Percentiles rank a stretch among this genome's conserved stretches.
Evolutionary conservation across 805 yeast genomes (phyloP).

Genomic region (Ogataea minuta): DNA sequence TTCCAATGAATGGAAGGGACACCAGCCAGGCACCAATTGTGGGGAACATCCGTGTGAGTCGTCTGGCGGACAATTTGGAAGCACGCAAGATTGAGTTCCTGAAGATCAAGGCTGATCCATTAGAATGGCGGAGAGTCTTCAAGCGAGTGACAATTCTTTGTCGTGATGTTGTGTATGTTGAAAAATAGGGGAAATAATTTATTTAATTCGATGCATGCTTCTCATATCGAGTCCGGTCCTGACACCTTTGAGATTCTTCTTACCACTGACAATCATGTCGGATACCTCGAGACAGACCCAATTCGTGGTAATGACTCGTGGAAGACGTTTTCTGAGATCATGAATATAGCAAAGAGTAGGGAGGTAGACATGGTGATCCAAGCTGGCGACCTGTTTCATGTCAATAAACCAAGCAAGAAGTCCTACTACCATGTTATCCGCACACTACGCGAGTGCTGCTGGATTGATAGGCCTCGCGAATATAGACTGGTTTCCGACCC

Average conservation of each 20-base stretch:
- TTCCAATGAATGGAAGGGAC: slow-evolving; percentile 42
- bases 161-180: slow-evolving; percentile 53
- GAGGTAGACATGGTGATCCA: slow-evolving; percentile 90
- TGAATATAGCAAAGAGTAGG: slow-evolving; percentile 61
- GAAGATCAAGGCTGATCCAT: slow-evolving; percentile 61
- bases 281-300: slow-evolving; percentile 86
- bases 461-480: slow-evolving; percentile 87
- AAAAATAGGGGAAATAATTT: slow-evolving; percentile 12
- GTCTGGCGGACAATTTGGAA: slow-evolving; percentile 36
- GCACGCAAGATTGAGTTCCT: slow-evolving; percentile 53
- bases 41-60: slow-evolving; percentile 46
- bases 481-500: slow-evolving; percentile 83
- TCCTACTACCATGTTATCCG: slow-evolving; percentile 81
- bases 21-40: slow-evolving; percentile 42
- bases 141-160: slow-evolving; percentile 55
- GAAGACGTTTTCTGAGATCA: slow-evolving; percentile 81
- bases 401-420: slow-evolving; percentile 84
- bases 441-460: slow-evolving; percentile 64
- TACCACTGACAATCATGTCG: slow-evolving; percentile 96
- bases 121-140: slow-evolving; percentile 71
- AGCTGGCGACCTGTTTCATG: slow-evolving; percentile 90
- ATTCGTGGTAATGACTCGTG: slow-evolving; percentile 88
- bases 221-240: slow-evolving; percentile 46
- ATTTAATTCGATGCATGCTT: slow-evolving; percentile 35
- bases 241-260: slow-evolving; percentile 75